Evolutionary conservation across 495 filamentous ascomycete species (phyloP).

Genomic region (Daldinia loculata): DNA sequence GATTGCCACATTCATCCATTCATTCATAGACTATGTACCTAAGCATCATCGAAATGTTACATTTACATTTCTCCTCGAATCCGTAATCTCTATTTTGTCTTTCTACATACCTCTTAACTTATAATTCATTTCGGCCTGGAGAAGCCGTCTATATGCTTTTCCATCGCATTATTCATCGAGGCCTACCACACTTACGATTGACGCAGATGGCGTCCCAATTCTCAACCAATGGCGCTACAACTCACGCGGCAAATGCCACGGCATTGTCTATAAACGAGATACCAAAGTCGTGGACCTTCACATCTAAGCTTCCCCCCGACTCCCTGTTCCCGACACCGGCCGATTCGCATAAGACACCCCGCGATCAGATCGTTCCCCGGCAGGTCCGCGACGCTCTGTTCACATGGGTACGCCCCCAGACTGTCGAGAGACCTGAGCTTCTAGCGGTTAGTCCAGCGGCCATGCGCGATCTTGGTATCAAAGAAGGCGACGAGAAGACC

Average conservation of each 20-base stretch:
- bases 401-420: slow-evolving; percentile 87
- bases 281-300: slow-evolving; percentile 88
- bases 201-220: slow-evolving; percentile 45
- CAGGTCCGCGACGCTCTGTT: slow-evolving; percentile 86
- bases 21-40: background rate
- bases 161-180: slow-evolving; percentile 20
- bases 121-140: background rate
- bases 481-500: slow-evolving; percentile 68
- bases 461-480: slow-evolving; percentile 79
- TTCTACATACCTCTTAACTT: background rate
- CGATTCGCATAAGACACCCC: slow-evolving; percentile 78
- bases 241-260: slow-evolving; percentile 37
- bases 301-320: slow-evolving; percentile 79
- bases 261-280: slow-evolving; percentile 68
- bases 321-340: slow-evolving; percentile 80
- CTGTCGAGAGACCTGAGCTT: slow-evolving; percentile 73
- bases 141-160: slow-evolving; percentile 33
- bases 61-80: background rate
- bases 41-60: slow-evolving; percentile 15
- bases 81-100: background rate
- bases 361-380: slow-evolving; percentile 78
- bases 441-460: slow-evolving; percentile 80
- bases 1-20: slow-evolving; percentile 24
- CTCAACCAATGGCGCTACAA: slow-evolving; percentile 35
- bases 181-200: slow-evolving; percentile 35